phyloP scores from a whole-genome alignment of 495 filamentous ascomycete species.

The Neurospora discreta region DNA sequence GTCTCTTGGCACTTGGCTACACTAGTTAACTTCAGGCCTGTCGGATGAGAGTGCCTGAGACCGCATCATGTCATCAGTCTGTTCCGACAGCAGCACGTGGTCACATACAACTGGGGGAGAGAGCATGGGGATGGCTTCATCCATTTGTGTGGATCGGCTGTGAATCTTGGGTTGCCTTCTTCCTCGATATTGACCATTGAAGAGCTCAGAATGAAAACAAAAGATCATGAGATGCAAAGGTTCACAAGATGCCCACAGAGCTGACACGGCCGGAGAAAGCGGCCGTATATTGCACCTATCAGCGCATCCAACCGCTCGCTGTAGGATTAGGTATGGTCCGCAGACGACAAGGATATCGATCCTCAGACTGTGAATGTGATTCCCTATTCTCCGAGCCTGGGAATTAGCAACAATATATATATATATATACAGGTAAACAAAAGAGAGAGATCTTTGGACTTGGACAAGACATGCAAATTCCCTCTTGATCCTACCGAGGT shows the following conservation, averaged over 20 bases:
- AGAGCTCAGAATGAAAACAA: not conserved
- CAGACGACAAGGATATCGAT: not conserved
- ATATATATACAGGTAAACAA: no score
- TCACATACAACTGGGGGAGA: no score
- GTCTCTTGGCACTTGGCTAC: not conserved
- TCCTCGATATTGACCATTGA: not conserved
- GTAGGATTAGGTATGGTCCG: no score
- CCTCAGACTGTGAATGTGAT: not conserved
- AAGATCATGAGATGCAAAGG: not conserved
- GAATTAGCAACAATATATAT: no score
- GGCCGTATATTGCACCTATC: not conserved
- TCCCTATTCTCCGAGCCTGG: not conserved
- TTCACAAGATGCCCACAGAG: not conserved
- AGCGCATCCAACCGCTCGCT: no score
- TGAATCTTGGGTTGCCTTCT: not conserved
- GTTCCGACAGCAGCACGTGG: not conserved
- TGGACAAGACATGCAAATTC: not conserved
- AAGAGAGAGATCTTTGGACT: no score
- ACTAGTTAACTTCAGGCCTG: not conserved
- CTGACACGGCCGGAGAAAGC: not conserved
- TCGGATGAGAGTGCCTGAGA: not conserved
- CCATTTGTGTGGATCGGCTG: not conserved
- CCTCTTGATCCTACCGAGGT: not conserved
- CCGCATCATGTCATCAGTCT: not conserved
- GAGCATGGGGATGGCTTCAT: not conserved